A percentile compares a stretch with the other conserved stretches of the same genome.
Evolutionary conservation across 495 filamentous ascomycete species (phyloP).

Genomic region (Platismatia glauca): DNA sequence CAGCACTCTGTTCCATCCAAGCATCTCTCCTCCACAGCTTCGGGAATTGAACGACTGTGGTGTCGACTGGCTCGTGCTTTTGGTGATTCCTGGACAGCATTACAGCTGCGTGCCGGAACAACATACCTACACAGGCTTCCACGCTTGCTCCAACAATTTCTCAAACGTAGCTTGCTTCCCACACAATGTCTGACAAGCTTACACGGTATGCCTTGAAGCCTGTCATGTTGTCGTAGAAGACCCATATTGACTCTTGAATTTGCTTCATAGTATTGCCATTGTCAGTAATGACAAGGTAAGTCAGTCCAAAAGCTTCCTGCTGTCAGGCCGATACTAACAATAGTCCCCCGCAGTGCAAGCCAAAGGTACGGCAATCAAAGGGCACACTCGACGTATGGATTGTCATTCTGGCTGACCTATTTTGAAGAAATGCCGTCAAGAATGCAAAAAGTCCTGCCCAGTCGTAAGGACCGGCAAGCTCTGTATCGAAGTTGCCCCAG

Average conservation of each 20-base stretch:
- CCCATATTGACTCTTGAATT: constrained; percentile 9
- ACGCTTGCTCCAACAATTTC: neutral
- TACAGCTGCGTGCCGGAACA: neutral
- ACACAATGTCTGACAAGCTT: constrained; percentile 76
- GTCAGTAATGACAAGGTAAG: constrained; percentile 93
- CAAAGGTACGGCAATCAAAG: constrained; percentile 56
- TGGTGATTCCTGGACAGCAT: neutral
- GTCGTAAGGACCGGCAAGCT: constrained; percentile 96
- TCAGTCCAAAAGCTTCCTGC: constrained; percentile 26
- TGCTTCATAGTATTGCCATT: constrained; percentile 74
- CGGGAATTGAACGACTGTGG: neutral
- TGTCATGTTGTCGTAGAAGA: constrained; percentile 4
- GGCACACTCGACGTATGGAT: neutral
- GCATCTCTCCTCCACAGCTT: neutral
- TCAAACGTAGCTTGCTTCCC: too few relatives aligned
- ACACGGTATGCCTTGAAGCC: constrained; percentile 51
- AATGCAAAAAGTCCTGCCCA: constrained; percentile 99
- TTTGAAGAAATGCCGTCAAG: constrained; percentile 80
- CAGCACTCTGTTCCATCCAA: too few relatives aligned
- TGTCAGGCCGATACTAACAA: constrained; percentile 31
- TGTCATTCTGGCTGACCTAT: constrained; percentile 20
- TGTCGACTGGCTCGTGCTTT: neutral
- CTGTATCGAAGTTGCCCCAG: constrained; percentile 84
- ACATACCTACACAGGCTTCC: neutral
- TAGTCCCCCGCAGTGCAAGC: constrained; percentile 64